Base-by-base conservation (phyloP, 768 basidiomycete species). In the Chalciporus sphaerocephalus region DNA sequence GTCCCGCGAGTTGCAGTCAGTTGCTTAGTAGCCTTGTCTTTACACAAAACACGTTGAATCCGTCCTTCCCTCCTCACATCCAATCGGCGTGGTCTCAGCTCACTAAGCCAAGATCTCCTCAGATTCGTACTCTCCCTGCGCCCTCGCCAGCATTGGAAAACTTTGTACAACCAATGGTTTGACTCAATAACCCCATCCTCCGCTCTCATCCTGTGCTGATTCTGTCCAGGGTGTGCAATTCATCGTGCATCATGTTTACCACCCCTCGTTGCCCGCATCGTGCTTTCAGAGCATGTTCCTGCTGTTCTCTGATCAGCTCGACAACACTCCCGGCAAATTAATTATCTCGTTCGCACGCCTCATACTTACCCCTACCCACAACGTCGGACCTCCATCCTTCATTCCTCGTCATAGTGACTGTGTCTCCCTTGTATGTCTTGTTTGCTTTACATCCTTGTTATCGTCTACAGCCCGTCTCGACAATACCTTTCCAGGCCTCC, bases 391-490 rank as follows among this genome's bases (percentile, higher is more conserved):
- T 28, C 13, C 30, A 32, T 32, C 13, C 30, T 32, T 40, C 44
- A 32, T 51, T 40, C 41, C 25, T 58, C 43, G 50, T 49, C 59
- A 59, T 59, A 47, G 57, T 54, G 45, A 49, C 58, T 46, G 27
- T 15, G 25, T 37, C 33, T 42, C 30, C 15, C 18, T 41, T 33
- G 32, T 9, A 23, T 15, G 21, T 12, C 17, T 24, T 23, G 17
- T 18, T 42, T 37, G 16, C 17, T 50, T 27, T 11, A 16, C 32
- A 28, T 50, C 47, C 50, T 43, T 46, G 50, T 50, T 52, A 51
- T 50, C 52, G 47, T 22, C 5, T 28, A 10, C 11, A 28, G 38
- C 6, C 24, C 38, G 18, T 13, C 18, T 39, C 12, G n/a, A 17
- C 24, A n/a, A 42, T 50, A 40, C 54, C 51, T 48, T 58, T 47